A percentile compares a stretch with the other conserved stretches of the same genome.
Conservation (phyloP, 768 basidiomycete species). For the Daedaleopsis nitida region DNA sequence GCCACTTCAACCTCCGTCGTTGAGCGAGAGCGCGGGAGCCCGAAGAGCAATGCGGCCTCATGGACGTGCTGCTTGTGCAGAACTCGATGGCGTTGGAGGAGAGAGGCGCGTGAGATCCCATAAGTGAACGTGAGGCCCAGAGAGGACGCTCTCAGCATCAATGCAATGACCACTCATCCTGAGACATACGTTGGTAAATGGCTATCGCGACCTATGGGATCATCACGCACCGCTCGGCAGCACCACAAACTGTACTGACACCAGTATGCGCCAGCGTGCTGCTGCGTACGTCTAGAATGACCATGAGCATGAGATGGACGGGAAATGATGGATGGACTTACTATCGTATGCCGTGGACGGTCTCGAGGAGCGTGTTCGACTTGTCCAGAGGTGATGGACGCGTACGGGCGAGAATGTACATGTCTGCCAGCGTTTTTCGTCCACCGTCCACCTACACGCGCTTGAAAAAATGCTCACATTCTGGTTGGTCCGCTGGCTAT, state of each 20-base stretch:
- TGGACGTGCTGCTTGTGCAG: constrained; percentile 14
- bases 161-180: constrained; percentile 77
- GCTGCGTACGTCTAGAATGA: neutral
- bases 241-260: constrained; percentile 11
- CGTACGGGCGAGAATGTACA: constrained; percentile 12
- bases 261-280: constrained; percentile 17
- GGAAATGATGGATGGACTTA: neutral
- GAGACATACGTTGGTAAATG: neutral
- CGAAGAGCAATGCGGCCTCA: constrained; percentile 4
- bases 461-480: neutral
- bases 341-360: neutral
- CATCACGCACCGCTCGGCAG: constrained; percentile 23
- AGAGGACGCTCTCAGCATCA: constrained; percentile 86
- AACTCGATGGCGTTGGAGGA: constrained; percentile 13
- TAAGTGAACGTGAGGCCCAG: constrained; percentile 59
- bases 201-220: too few species aligned
- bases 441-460: neutral
- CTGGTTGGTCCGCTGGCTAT: constrained; percentile 3
- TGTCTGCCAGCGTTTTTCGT: constrained; percentile 17
- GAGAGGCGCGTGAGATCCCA: constrained; percentile 35
- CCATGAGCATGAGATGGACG: neutral
- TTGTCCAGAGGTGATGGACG: constrained; percentile 5
- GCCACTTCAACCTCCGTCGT: constrained; percentile 13
- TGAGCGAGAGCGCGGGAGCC: constrained; percentile 7
- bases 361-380: constrained; percentile 6